phyloP scores from a whole-genome alignment of 345 rosid species.

The Kandelia obovata region DNA sequence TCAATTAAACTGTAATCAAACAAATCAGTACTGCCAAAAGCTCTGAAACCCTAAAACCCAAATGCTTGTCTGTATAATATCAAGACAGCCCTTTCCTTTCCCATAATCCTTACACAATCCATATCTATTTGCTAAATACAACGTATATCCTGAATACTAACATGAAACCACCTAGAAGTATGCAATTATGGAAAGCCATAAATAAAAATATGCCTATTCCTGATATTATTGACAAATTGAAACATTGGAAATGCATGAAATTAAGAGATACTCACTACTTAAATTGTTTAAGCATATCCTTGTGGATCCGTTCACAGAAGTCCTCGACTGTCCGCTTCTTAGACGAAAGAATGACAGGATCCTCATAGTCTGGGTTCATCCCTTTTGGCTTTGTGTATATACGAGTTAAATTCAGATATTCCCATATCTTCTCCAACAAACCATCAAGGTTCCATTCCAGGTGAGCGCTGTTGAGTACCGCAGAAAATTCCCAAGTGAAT shows the following conservation, averaged over 20 bases:
- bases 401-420: constrained; percentile 82
- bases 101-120: no score
- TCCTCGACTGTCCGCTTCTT: constrained; percentile 87
- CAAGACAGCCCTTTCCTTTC: no score
- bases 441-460: constrained; percentile 98
- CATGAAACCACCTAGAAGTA: no score
- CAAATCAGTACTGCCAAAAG: no score
- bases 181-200: neutral
- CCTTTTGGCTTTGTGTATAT: constrained; percentile 96
- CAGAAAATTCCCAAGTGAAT: neutral
- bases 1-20: no score
- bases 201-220: neutral
- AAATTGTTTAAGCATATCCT: constrained; percentile 89
- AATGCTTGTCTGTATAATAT: no score
- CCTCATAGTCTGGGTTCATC: constrained; percentile 96
- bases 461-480: constrained; percentile 61
- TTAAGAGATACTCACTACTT: constrained; percentile 68
- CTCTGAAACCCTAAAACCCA: no score
- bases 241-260: neutral
- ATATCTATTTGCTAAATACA: no score
- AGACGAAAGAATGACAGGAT: constrained; percentile 88
- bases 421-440: constrained; percentile 88
- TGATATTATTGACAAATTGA: neutral
- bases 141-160: no score
- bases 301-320: constrained; percentile 81